Percentiles rank a stretch among this genome's conserved stretches.
Evolutionary conservation across 1,139 yeast genomes (phyloP).

Genomic region (Yamadazyma diddensiae): DNA sequence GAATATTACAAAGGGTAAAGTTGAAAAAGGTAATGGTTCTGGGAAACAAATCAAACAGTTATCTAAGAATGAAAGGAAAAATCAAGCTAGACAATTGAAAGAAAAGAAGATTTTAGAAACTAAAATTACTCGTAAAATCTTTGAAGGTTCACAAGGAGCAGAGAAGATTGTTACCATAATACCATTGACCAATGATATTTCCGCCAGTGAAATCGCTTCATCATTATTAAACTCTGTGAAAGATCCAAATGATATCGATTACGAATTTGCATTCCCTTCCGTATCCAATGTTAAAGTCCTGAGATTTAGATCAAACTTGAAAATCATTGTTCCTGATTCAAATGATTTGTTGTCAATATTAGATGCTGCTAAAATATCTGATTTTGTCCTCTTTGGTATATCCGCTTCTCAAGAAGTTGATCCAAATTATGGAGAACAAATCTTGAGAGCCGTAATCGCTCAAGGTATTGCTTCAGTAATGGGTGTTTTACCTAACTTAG

Average conservation of each 20-base stretch:
- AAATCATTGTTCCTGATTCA: conserved; percentile 73
- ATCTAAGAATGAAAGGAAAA: conserved; percentile 74
- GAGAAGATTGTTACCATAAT: conserved; percentile 81
- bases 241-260: conserved; percentile 21
- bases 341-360: conserved; percentile 63
- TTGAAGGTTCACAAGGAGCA: conserved; percentile 77
- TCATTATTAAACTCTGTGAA: conserved; percentile 41
- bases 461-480: conserved; percentile 88
- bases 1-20: conserved; percentile 79
- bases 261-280: conserved; percentile 40
- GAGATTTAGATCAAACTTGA: conserved; percentile 73
- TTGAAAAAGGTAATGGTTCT: conserved; percentile 56
- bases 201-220: conserved; percentile 55
- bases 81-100: conserved; percentile 75
- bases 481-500: conserved; percentile 78
- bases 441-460: conserved; percentile 80
- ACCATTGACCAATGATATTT: conserved; percentile 72
- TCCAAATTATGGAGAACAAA: conserved; percentile 76
- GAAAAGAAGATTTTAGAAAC: conserved; percentile 62
- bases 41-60: conserved; percentile 43
- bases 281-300: conserved; percentile 49
- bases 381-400: conserved; percentile 80
- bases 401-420: conserved; percentile 86
- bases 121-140: conserved; percentile 56
- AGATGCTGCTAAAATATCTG: conserved; percentile 88